These are phyloP conservation scores for Chytriomyces confervae DNA, from an alignment of 192 early-diverging fungal species.

Conservation along the genomic window DNA sequence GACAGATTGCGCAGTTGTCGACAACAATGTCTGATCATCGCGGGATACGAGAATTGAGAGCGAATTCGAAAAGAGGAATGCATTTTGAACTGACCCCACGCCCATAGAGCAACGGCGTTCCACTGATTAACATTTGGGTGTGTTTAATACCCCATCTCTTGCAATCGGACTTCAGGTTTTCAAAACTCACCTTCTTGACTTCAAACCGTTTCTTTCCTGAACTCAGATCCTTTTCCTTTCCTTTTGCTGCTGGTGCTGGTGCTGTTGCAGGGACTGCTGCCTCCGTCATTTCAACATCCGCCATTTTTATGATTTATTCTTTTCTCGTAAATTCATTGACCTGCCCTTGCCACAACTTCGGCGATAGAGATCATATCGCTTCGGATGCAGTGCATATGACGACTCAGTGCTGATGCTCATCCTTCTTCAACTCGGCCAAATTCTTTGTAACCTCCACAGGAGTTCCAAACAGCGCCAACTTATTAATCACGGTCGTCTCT, in stretches of 20 bases:
- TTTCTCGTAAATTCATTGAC: no score
- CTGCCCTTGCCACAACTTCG: no score
- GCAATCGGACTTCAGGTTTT: not conserved
- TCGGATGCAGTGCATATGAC: no score
- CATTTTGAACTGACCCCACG: slow-evolving; percentile 76
- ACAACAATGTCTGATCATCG: slow-evolving; percentile 83
- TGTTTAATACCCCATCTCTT: not conserved
- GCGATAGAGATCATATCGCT: no score
- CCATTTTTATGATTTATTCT: no score
- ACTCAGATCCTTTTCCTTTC: not conserved
- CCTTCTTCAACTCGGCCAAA: slow-evolving; percentile 58
- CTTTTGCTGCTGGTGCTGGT: no score
- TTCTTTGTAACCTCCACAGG: slow-evolving; percentile 66
- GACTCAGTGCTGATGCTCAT: slow-evolving; percentile 23
- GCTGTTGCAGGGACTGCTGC: no score
- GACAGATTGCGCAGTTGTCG: slow-evolving; percentile 98
- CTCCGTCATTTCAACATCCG: no score
- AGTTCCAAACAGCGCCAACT: slow-evolving; percentile 80
- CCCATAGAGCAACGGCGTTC: slow-evolving; percentile 99
- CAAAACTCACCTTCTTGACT: slow-evolving; percentile 83
- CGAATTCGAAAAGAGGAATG: not conserved
- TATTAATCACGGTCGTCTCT: slow-evolving; percentile 82
- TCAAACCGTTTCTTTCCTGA: slow-evolving; percentile 81
- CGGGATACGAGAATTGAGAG: not conserved
- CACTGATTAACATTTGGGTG: slow-evolving; percentile 63